phyloP scores from a whole-genome alignment of 2,329 filamentous ascomycete genomes.

The Colletotrichum lentis region DNA sequence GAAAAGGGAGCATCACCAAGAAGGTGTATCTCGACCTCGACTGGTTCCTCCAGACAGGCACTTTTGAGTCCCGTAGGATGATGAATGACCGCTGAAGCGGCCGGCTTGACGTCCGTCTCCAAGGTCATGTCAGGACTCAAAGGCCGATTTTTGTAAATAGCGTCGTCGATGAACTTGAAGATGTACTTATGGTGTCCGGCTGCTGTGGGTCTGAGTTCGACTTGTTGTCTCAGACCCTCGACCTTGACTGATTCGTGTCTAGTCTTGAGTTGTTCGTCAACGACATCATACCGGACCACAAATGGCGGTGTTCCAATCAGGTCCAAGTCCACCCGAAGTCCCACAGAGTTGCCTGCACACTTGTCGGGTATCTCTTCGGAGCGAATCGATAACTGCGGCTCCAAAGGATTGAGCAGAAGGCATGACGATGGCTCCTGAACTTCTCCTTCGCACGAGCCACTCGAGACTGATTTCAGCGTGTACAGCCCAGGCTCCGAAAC shows the following conservation, averaged over 20 bases:
- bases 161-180: slow-evolving; percentile 82
- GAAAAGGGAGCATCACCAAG: slow-evolving; percentile 86
- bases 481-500: slow-evolving; percentile 87
- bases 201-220: slow-evolving; percentile 81
- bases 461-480: slow-evolving; percentile 80
- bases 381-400: slow-evolving; percentile 78
- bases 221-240: slow-evolving; percentile 78
- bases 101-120: slow-evolving; percentile 92
- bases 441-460: slow-evolving; percentile 84
- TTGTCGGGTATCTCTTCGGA: slow-evolving; percentile 90
- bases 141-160: slow-evolving; percentile 75
- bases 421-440: slow-evolving; percentile 95
- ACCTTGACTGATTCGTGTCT: slow-evolving; percentile 51
- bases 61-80: slow-evolving; percentile 63
- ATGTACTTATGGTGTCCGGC: slow-evolving; percentile 88
- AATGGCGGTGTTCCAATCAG: slow-evolving; percentile 94
- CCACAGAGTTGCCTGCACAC: slow-evolving; percentile 92
- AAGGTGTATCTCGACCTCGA: slow-evolving; percentile 77
- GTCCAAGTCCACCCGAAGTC: slow-evolving; percentile 86
- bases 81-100: slow-evolving; percentile 79
- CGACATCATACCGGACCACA: slow-evolving; percentile 77
- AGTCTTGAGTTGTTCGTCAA: slow-evolving; percentile 66
- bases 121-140: slow-evolving; percentile 70
- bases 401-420: slow-evolving; percentile 86
- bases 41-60: slow-evolving; percentile 83